Evolutionary conservation across 192 early-diverging fungal genomes (phyloP), one percentile per base, ranked within the genome.

Genomic region (Backusella australiensis): DNA sequence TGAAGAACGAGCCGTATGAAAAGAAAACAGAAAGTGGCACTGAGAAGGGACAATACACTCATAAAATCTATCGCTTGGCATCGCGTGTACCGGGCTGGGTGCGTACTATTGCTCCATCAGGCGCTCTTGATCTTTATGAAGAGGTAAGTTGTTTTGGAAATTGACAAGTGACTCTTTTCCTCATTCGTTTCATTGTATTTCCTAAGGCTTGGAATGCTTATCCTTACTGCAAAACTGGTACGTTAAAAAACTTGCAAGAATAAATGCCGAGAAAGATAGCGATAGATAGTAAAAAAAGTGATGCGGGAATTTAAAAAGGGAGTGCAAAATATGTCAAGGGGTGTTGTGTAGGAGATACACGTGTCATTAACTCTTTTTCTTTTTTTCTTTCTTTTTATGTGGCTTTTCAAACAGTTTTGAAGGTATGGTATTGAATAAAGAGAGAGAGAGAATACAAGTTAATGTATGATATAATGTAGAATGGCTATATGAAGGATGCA

Each of bases 1-100:
- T 90, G 11, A 86, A 87, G 77, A 94, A 94, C 73, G 92, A 93
- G 74, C 93, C 92, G 17, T 94, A 94, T 79, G 89, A 91, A 68
- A 87, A 93, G 76, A 87, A 88, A 71, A 69, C 85, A 38, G 70
- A 71, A 46, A 71, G 32, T 15, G 70, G 70, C 32, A 86, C 89
- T 67, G 78, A 83, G 73, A 92, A 92, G 81, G 93, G 93, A 67
- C 93, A 94, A 79, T 94, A 90, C 78, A 94, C 93, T 52, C 88
- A 90, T 82, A 94, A 94, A 85, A 91, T 94, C 76, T 90, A 89
- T 82, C 88, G 86, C 66, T 81, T 90, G 35, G 84, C 59, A 19
- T 73, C 76, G 39, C 70, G 69, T 82, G 82, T 92, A 2, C 93
- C 93, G 0, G 53, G 85, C 1, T 82, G 86, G 78, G 85, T 94